Base-by-base conservation (phyloP, 2,329 filamentous ascomycete species). In the Trichoderma lentiforme region DNA sequence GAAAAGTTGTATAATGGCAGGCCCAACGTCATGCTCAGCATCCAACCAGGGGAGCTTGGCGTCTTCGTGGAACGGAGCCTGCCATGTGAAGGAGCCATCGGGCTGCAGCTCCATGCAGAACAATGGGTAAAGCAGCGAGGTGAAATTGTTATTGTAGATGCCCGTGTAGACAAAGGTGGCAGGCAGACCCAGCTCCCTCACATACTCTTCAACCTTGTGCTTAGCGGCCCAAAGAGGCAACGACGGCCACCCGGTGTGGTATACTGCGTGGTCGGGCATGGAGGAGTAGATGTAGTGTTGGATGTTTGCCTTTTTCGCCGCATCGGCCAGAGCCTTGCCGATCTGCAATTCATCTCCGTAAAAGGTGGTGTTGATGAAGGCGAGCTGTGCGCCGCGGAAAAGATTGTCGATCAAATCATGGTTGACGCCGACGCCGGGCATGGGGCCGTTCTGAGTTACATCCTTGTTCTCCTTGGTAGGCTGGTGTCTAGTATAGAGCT, bases 91-190 rank as follows among this genome's bases (percentile, higher is more conserved):
- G 69, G 92, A 94, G 21, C 93, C 94, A 77, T 98, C 94, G 1
- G 86, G 81, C 81, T 94, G 91, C 61, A 97, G 84, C 74, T 97
- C 94, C 92, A 98, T 97, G 83, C 95, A 96, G 84, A 98, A 98
- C 4, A 98, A 87, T 1, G 96, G 96, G 79, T 97, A 98, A 1
- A 90, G 90, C 36, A 98, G 86, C 61, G 93, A 96, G 34, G 95
- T 98, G 83, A 98, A 99, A 81, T 99, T 98, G 83, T 98, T 98
- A 86, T 98, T 97, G 86, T 98, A 99, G 77, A 98, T 98, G 73
- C 95, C 96, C 11, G 95, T 94, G 82, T 98, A 98, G 75, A 98
- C 91, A 81, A 97, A 98, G 0, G 95, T 98, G 1, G 95, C 91
- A 0, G 93, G 93, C 12, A 98, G 86, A 11, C 91, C 91, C 53